A percentile compares a stretch with the other conserved stretches of the same genome.
Conservation (phyloP, 192 early-diverging fungal genomes). For the Funneliformis geosporum region DNA sequence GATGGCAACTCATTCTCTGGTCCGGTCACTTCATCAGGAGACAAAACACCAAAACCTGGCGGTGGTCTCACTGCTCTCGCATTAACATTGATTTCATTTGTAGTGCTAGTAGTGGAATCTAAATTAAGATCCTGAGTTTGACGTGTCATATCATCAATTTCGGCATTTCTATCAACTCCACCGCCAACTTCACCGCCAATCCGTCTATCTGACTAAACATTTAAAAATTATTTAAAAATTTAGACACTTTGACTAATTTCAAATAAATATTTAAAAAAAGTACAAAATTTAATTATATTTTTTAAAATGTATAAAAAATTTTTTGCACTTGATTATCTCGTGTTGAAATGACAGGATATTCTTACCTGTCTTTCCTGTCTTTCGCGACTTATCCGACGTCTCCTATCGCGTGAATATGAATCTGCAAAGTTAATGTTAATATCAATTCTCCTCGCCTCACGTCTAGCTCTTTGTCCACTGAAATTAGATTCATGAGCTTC, state of each 20-base stretch:
- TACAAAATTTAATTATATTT: too few relatives aligned
- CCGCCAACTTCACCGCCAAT: not conserved
- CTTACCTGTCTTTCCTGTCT: constrained; percentile 14
- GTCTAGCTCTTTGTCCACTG: constrained; percentile 38
- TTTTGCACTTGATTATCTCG: too few relatives aligned
- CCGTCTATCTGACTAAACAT: constrained; percentile 34
- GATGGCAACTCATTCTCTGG: not conserved
- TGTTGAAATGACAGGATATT: not conserved
- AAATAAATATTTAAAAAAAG: not conserved
- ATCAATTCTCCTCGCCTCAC: constrained; percentile 44
- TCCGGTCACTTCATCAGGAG: not conserved
- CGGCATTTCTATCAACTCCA: not conserved
- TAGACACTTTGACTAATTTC: not conserved
- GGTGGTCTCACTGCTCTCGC: constrained; percentile 23
- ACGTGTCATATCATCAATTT: not conserved
- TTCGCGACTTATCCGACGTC: constrained; percentile 16
- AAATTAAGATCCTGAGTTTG: constrained; percentile 12
- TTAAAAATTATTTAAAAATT: not conserved
- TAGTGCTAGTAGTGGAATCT: not conserved
- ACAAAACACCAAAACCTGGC: constrained; percentile 4
- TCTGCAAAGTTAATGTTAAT: constrained; percentile 30
- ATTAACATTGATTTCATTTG: not conserved
- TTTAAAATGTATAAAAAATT: too few relatives aligned
- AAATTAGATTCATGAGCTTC: constrained; percentile 42
- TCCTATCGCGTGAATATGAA: constrained; percentile 20